Percentiles rank a stretch among this genome's conserved stretches.
Evolutionary conservation across 768 basidiomycete genomes (phyloP).

Genomic region (Cubamyces sp.): DNA sequence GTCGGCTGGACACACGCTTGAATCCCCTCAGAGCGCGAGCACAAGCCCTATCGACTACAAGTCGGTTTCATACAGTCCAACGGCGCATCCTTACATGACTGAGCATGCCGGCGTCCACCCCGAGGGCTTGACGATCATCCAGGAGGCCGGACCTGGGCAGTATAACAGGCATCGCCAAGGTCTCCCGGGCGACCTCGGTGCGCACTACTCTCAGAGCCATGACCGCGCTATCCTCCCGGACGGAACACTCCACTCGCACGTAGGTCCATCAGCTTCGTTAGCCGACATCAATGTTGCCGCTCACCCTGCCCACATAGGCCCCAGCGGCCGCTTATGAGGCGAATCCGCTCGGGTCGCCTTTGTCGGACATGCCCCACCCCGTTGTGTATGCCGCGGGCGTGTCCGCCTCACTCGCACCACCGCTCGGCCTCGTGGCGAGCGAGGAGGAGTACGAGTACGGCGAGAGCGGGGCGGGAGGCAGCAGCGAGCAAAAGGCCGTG

Average conservation of each 20-base stretch:
- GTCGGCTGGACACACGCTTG: background rate
- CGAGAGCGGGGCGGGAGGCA: conserved; percentile 3
- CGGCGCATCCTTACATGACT: conserved; percentile 8
- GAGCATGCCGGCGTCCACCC: conserved; percentile 1
- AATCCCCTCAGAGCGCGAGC: conserved; percentile 17
- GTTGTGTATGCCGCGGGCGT: conserved; percentile 16
- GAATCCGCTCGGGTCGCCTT: conserved; percentile 21
- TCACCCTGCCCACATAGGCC: conserved; percentile 27
- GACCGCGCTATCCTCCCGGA: conserved; percentile 18
- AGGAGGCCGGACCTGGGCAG: conserved; percentile 19
- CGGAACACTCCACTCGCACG: conserved; percentile 21
- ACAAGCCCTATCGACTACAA: conserved; percentile 21
- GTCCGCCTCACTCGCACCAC: background rate
- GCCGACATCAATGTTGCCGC: conserved; percentile 27
- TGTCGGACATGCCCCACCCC: conserved; percentile 11
- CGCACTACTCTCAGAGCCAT: conserved; percentile 22
- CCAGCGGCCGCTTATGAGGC: conserved; percentile 27
- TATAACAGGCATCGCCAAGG: conserved; percentile 20
- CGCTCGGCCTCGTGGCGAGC: conserved; percentile 1
- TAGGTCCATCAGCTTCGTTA: conserved; percentile 27
- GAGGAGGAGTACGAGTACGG: conserved; percentile 9
- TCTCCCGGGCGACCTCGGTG: conserved; percentile 7
- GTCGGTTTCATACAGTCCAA: conserved; percentile 12
- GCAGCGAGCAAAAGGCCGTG: conserved; percentile 1
- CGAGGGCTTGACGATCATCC: conserved; percentile 17